Evolutionary conservation across 148 eudicot genomes (phyloP).

Genomic region (Vaccinium macrocarpon): DNA sequence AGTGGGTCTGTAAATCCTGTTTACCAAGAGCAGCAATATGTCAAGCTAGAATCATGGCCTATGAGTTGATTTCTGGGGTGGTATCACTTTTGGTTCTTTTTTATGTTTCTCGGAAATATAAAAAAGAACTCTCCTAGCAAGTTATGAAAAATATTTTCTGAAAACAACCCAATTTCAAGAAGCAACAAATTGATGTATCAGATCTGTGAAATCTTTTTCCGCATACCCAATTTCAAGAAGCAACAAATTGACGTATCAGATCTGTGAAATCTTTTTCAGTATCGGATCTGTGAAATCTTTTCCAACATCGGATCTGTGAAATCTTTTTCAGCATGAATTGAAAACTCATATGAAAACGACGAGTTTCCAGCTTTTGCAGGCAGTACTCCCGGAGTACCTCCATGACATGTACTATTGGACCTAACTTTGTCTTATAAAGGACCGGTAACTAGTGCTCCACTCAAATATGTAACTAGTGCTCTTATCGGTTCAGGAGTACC

Average conservation of each 20-base stretch:
- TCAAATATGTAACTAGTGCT: neutral
- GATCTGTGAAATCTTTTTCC: neutral
- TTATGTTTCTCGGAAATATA: neutral
- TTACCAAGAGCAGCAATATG: neutral
- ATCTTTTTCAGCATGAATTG: neutral
- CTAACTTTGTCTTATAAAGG: neutral
- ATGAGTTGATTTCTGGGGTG: neutral
- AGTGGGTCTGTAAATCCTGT: constrained; percentile 63
- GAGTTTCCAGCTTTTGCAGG: neutral
- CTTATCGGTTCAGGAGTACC: too few species aligned
- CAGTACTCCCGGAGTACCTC: neutral
- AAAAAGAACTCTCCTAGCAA: neutral
- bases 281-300: too few species aligned
- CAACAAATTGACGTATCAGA: too few species aligned
- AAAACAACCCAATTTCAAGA: neutral
- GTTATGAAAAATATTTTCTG: neutral
- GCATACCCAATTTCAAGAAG: too few species aligned
- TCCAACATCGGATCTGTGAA: neutral
- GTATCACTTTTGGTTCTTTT: neutral
- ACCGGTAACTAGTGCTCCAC: neutral
- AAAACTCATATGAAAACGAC: neutral
- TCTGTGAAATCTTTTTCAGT: too few species aligned
- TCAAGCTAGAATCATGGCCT: neutral
- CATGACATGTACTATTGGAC: neutral
- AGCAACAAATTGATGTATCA: neutral